Evolutionary conservation across 495 filamentous ascomycete genomes (phyloP), one percentile per base, ranked within the genome.

Genomic region (Letharia lupina): DNA sequence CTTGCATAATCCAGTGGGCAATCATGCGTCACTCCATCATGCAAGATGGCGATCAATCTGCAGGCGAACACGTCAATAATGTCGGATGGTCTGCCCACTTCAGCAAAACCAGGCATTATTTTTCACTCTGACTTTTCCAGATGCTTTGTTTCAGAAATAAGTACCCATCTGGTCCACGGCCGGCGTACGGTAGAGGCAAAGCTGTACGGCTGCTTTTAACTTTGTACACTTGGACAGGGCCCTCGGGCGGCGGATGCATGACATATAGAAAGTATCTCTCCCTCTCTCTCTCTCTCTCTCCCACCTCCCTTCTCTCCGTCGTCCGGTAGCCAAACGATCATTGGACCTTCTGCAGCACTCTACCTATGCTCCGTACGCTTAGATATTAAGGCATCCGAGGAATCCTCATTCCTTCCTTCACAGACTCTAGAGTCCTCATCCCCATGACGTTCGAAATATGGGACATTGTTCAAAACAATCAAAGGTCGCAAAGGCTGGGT

Each of bases 41-140:
- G 54, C 54, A 37, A 57, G 54, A 57, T 57, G 54, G 54, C 54
- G 54, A 57, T 57, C 54, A 57, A 37, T 57, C 54, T 57, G 52
- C 52, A 56, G 48, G 52, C 52, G 28, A 56, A 35, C 52, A 56
- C 13, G 28, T 23, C 48, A 52, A 8, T 56, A 52, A 8, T 56
- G 52, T 33, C 31, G 18, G 18, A 16, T 20, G 2, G 31, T 8
- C 15, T 15, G 10, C 50, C 12, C 33, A 54, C 13, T 31, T 10
- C 5, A 31, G 48, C n/a, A 52, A 6, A 52, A 31, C 1, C 50
- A 54, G 13, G 23, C 50, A 50, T 16, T 16, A 4, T 48, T 8
- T 54, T 54, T 54, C 50, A 33, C 15, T 47, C 7, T 42, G 9
- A 42, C 41, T 42, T 2, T 42, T 42, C 12, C 23, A 28, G 23